These are phyloP conservation scores for Penicillium griseofulvum DNA, from an alignment of 2,329 filamentous ascomycete species.

Conservation along the genomic window DNA sequence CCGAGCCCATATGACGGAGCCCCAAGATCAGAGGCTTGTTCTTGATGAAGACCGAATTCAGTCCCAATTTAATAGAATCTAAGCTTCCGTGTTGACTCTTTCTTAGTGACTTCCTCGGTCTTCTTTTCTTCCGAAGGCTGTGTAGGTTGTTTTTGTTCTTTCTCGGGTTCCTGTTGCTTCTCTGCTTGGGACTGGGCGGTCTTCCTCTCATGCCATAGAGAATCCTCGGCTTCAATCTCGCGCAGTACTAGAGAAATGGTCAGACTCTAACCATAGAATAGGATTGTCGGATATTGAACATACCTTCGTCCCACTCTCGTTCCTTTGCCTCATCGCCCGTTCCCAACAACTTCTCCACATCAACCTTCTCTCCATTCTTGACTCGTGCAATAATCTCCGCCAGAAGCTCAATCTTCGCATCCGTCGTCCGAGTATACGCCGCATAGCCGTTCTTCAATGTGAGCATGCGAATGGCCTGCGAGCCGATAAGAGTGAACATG, in stretches of 20 bases:
- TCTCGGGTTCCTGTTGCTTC: conserved; percentile 1
- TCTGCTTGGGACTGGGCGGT: conserved; percentile 10
- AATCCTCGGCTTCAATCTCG: conserved; percentile 43
- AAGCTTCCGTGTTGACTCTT: conserved; percentile 22
- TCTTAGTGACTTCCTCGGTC: conserved; percentile 14
- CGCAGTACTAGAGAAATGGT: conserved; percentile 33
- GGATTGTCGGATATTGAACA: conserved; percentile 24
- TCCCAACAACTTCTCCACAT: conserved; percentile 79
- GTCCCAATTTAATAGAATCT: conserved; percentile 29
- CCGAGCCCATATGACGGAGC: background rate
- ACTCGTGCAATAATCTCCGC: conserved; percentile 59
- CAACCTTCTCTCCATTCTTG: conserved; percentile 60
- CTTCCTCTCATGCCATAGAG: conserved; percentile 35
- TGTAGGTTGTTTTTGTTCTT: conserved; percentile 9
- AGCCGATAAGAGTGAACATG: conserved; percentile 84
- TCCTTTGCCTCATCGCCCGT: conserved; percentile 74
- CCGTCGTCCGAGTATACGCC: conserved; percentile 70
- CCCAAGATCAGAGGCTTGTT: background rate
- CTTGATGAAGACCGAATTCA: background rate
- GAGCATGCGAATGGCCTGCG: conserved; percentile 92
- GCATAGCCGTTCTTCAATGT: conserved; percentile 71
- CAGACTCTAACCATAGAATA: background rate
- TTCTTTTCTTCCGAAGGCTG: conserved; percentile 15
- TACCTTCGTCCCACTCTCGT: conserved; percentile 83
- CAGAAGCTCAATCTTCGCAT: conserved; percentile 73